Conservation (phyloP, 2,329 filamentous ascomycete genomes). For the Penicillium sp. region DNA sequence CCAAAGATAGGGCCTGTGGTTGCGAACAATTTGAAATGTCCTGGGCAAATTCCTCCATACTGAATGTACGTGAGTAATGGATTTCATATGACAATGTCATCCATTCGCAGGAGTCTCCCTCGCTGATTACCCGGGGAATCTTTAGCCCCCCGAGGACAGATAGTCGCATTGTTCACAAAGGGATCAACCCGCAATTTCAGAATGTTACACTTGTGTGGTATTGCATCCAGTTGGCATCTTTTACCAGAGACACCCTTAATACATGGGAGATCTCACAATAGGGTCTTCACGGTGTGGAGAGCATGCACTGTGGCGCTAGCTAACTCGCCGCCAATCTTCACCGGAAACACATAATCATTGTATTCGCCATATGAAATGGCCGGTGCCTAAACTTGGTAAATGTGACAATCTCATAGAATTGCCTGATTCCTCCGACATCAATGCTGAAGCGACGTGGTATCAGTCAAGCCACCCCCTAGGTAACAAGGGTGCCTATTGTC, state of each 20-base stretch:
- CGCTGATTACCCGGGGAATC: slow-evolving; percentile 4
- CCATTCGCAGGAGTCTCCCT: neutral
- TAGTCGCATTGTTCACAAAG: neutral
- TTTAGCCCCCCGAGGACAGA: neutral
- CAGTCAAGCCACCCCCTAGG: neutral
- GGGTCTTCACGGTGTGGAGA: neutral
- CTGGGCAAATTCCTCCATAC: neutral
- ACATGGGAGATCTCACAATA: neutral
- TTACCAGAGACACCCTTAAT: neutral
- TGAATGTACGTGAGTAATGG: neutral
- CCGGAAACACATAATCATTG: neutral
- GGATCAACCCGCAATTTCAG: neutral
- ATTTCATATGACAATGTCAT: slow-evolving; percentile 13
- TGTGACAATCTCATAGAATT: neutral
- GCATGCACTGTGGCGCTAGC: neutral
- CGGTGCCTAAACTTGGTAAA: neutral
- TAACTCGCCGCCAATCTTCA: neutral
- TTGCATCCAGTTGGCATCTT: neutral
- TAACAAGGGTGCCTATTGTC: neutral
- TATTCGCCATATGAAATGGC: neutral
- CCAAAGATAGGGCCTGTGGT: neutral
- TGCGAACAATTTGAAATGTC: slow-evolving; percentile 2
- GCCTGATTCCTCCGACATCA: neutral
- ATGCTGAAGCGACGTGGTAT: neutral
- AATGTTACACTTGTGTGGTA: neutral